Base-by-base conservation (phyloP, 2,329 filamentous ascomycete genomes). In the Hypoxylon sp. region DNA sequence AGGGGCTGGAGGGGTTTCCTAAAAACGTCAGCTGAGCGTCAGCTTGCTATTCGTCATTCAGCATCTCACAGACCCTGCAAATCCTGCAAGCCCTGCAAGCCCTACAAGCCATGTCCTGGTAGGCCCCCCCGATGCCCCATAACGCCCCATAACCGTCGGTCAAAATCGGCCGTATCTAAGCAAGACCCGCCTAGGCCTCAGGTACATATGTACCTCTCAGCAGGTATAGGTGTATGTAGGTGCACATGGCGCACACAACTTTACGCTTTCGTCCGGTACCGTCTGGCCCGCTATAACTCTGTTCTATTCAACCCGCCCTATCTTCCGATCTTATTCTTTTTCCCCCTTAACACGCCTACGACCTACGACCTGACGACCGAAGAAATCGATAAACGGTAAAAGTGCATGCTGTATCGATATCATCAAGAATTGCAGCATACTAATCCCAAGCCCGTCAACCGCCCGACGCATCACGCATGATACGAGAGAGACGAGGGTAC, bases 11-110 rank as follows among this genome's bases (percentile, higher is more conserved):
- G 27, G 48, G 48, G 26, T 6, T 53, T 55, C 42, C 53, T 42
- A 48, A 49, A 57, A 57, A 20, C 56, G 61, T 59, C 61, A 64
- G 62, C 58, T 51, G 55, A 62, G 48, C 58, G 61, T 63, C 61
- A 63, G 61, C 55, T 46, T n/a, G n/a, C n/a, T n/a, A n/a, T n/a
- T n/a, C n/a, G 55, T 55, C 59, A 54, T 45, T 46, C 31, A 17
- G 31, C 31, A 17, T 35, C 17, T 8, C n/a, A 35, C 17, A 35
- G 13, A 15, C 31, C n/a, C 31, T 35, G 17, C 15, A 35, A 17
- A 2, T 11, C 3, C 31, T 15, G 31, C n/a, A n/a, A n/a, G n/a
- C n/a, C n/a, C n/a, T n/a, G n/a, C n/a, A n/a, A n/a, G n/a, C n/a
- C n/a, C n/a, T n/a, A n/a, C n/a, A n/a, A n/a, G n/a, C n/a, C n/a